Evolutionary conservation across 352 stramenopile genomes (phyloP), one percentile per base, ranked within the genome.

Genomic region (Phytopythium sindhum): DNA sequence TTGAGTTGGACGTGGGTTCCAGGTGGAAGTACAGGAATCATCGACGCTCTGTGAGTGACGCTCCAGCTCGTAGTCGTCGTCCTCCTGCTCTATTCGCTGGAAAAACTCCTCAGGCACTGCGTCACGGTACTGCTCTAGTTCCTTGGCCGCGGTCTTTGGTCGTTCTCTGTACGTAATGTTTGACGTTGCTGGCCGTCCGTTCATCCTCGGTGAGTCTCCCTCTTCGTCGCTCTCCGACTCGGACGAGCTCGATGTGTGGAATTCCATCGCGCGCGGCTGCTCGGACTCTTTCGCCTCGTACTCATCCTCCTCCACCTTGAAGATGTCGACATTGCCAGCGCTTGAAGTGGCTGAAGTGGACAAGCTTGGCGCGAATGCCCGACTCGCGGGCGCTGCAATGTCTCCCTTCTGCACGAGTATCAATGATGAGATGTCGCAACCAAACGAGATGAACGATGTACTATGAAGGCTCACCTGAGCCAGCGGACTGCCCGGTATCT

Each of bases 401-500:
- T 44, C n/a, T 60, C 45, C n/a, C 21, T 29, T 65, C 48, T 61
- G 19, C 33, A 44, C 4, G 24, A 44, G 9, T 33, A 41, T 24
- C 12, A n/a, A 39, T 55, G 0, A 55, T 17, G 2, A 35, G 8
- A 23, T 48, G 35, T 12, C 31, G 17, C 19, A 14, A 11, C n/a
- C 29, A 19, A 26, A 6, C 48, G 17, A 35, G 2, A 52, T 4
- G n/a, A 52, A 24, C 11, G 23, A n/a, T 12, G n/a, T 9, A 6
- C 53, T 3, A 28, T n/a, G 42, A 26, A 1, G 31, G 50, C 50
- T 14, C 45, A 81, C 65, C 57, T 80, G 65, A 21, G 71, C 66
- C 29, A 90, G 69, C 2, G 81, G 81, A 59, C 78, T 90, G 28
- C 81, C 84, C 5, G 84, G 84, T 23, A 92, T 92, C 64, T 92